Evolutionary conservation across 2,329 filamentous ascomycete species (phyloP), one percentile per base, ranked within the genome.

Genomic region (Cytospora paraplurivora): DNA sequence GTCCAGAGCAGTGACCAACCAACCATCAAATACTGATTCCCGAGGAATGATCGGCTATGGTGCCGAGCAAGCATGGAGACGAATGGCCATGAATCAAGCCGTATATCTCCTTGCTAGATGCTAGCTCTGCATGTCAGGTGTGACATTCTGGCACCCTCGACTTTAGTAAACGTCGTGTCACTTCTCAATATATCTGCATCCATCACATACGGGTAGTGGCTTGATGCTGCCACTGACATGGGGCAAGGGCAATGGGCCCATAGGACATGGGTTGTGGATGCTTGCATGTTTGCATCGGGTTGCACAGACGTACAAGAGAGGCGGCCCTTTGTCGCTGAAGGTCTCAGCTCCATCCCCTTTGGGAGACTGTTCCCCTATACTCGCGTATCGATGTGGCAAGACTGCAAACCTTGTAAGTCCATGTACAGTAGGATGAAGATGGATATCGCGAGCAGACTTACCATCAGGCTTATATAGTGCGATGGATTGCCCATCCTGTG

Each of bases 111-210:
- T 21, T 47, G 21, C 44, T 47, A 10, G 44, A 47, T 47, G 44
- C 44, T 19, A 6, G 44, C 44, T 47, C 4, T 19, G 44, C 44
- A 47, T 47, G 19, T 47, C 44, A 47, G 8, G 19, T 47, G n/a
- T 47, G n/a, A 11, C 11, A 47, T 10, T 15, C 12, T 47, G n/a
- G 44, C 44, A 19, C 21, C 44, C n/a, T 47, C n/a, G 44, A 47
- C 8, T 27, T 27, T 27, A 27, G 27, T 21, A 47, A n/a, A 47
- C 21, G 44, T 21, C 8, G 44, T 47, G 44, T 47, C n/a, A 47
- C 44, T 47, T 47, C 44, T 47, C n/a, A 47, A 47, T 47, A 47
- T 47, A 12, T 21, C 44, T 47, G 17, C n/a, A 47, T 47, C 44
- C 21, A 47, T 19, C n/a, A 47, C 44, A 12, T 47, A 21, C 17